phyloP scores from a whole-genome alignment of 1,139 yeast species.

The Geotrichum cucujoidarum region DNA sequence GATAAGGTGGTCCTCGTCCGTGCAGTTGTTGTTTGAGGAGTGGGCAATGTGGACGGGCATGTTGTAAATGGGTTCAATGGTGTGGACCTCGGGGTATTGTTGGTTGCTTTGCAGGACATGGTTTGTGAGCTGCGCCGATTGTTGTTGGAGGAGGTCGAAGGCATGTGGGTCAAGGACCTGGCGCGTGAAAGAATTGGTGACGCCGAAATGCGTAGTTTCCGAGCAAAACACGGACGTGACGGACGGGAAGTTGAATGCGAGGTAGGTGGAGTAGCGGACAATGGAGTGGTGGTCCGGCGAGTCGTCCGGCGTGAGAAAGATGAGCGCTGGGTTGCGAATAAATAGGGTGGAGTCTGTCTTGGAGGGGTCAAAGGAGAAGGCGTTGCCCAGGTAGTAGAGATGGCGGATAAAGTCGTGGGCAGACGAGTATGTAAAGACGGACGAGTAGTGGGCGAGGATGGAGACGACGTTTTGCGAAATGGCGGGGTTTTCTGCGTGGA shows the following conservation, averaged over 20 bases:
- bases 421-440: conserved; percentile 10
- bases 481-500: not conserved
- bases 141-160: not conserved
- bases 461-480: conserved; percentile 1
- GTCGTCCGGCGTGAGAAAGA: conserved; percentile 8
- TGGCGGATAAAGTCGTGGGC: conserved; percentile 13
- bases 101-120: not conserved
- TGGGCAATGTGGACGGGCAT: not conserved
- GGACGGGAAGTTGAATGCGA: conserved; percentile 17
- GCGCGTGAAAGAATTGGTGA: conserved; percentile 5
- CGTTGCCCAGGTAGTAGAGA: conserved; percentile 6
- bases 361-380: not conserved
- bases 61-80: not conserved
- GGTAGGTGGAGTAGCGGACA: conserved; percentile 14
- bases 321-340: conserved; percentile 4
- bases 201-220: not conserved
- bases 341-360: not conserved
- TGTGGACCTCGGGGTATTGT: not conserved
- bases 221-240: conserved; percentile 11
- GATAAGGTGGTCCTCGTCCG: not conserved
- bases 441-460: conserved; percentile 3
- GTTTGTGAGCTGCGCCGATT: not conserved
- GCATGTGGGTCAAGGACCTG: not conserved
- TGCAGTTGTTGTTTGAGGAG: not conserved
- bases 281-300: conserved; percentile 15